phyloP scores from a whole-genome alignment of 352 stramenopile species.

The Phytophthora capsici region DNA sequence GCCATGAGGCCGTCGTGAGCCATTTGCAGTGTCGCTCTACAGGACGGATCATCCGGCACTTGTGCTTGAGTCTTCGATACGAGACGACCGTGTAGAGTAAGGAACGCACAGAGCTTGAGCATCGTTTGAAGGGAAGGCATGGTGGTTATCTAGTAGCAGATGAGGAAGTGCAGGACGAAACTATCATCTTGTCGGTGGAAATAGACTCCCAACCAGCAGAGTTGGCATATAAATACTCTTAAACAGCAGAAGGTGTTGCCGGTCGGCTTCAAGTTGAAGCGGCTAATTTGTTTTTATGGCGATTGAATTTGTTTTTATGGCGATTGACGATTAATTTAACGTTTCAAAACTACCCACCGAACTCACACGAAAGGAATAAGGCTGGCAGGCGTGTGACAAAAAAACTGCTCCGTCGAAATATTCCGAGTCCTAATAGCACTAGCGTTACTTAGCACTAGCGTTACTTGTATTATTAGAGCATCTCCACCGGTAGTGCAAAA shows the following conservation, averaged over 20 bases:
- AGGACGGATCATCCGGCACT: slow-evolving; percentile 10
- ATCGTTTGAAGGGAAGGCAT: slow-evolving; percentile 3
- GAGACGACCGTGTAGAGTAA: neutral
- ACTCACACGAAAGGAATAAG: neutral
- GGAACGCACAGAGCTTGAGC: slow-evolving; percentile 11
- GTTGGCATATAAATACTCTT: neutral
- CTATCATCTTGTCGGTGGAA: neutral
- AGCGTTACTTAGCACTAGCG: slow-evolving; percentile 11
- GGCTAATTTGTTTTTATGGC: too few relatives aligned
- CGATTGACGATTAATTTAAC: slow-evolving; percentile 4
- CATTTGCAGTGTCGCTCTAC: slow-evolving; percentile 11
- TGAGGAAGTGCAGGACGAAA: neutral
- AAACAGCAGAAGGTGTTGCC: neutral
- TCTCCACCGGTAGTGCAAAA: too few relatives aligned
- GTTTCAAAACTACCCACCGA: neutral
- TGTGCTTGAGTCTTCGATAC: neutral
- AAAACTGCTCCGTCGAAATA: too few relatives aligned
- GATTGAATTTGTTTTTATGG: too few relatives aligned
- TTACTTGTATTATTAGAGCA: too few relatives aligned
- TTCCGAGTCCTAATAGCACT: neutral
- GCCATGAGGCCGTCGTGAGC: slow-evolving; percentile 12
- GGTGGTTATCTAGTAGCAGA: neutral
- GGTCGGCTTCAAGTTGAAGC: neutral
- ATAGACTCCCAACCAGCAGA: neutral
- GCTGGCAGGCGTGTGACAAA: too few relatives aligned